Base-by-base conservation (phyloP, 352 stramenopile genomes). In the Globisporangium nagaii region DNA sequence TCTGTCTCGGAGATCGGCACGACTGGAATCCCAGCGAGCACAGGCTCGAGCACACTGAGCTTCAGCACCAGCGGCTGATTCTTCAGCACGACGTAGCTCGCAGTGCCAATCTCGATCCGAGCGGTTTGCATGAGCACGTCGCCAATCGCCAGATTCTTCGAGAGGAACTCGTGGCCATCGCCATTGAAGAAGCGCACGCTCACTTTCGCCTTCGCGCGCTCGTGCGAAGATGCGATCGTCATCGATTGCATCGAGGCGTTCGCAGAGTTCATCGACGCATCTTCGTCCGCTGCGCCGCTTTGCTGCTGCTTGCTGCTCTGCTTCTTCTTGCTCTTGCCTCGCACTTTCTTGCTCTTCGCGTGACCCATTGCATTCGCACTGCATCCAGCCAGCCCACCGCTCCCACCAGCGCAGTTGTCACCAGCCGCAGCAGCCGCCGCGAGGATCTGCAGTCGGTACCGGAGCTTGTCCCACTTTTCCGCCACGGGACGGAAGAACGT, bases 21-120 rank as follows among this genome's bases (percentile, higher is more conserved):
- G 2, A 87, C 45, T 13, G 78, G 56, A 10, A 86, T 74, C 3
- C 68, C 75, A 15, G 53, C 65, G 8, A 88, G 51, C 4, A 90
- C 35, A 0, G 80, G 70, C n/a, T 77, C 60, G 19, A 85, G 32
- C 9, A 79, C 64, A 8, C 62, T 65, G n/a, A 91, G 24, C 1
- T 53, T 48, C 48, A 66, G 50, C n/a, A 93, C 73, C 7, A 78
- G 49, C 43, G 76, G 79, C 34, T 88, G 73, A 60, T 90, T 90
- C 19, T 62, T 66, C 48, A 86, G 43, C 39, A 88, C 73, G 24
- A 68, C 44, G 30, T 87, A 86, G 8, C 24, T 63, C 15, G 71
- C 56, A 7, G 51, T 31, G 6, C 77, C 75, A n/a, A 90, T 68
- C 12, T 70, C 22, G 15, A 89, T 68, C 3, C 53, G 63, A 20